A percentile compares a stretch with the other conserved stretches of the same genome.
phyloP scores from a whole-genome alignment of 306 rosid species.

The Hylodesmum podocarpum region DNA sequence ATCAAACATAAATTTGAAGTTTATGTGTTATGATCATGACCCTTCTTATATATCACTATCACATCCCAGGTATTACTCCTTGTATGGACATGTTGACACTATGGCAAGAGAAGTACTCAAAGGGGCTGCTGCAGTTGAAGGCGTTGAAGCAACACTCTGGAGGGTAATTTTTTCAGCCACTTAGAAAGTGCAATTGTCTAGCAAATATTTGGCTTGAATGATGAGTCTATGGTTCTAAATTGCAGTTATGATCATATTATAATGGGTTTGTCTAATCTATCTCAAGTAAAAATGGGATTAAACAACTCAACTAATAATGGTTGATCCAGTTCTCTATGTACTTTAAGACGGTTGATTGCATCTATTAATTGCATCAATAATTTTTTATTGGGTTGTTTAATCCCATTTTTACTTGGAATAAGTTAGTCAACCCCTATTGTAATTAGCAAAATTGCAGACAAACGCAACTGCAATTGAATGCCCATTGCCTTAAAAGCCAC shows the following conservation, averaged over 20 bases:
- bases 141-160: conserved; percentile 90
- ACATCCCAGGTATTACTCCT: conserved; percentile 68
- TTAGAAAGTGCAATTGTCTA: conserved; percentile 14
- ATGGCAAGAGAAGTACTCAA: conserved; percentile 83
- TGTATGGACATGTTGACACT: conserved; percentile 84
- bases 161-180: conserved; percentile 47
- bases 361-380: no score
- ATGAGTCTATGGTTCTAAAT: not conserved
- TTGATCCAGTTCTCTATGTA: no score
- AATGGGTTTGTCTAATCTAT: no score
- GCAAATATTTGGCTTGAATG: not conserved
- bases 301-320: no score
- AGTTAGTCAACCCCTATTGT: no score
- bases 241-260: not conserved
- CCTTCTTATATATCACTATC: not conserved
- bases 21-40: not conserved
- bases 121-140: conserved; percentile 81
- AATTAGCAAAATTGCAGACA: not conserved
- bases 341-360: no score
- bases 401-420: no score
- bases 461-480: not conserved
- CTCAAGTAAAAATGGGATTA: no score
- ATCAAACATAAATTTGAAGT: not conserved
- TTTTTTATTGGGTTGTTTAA: no score
- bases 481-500: not conserved